Evolutionary conservation across 2,329 filamentous ascomycete species (phyloP).

Genomic region (Ampelomyces quisqualis): DNA sequence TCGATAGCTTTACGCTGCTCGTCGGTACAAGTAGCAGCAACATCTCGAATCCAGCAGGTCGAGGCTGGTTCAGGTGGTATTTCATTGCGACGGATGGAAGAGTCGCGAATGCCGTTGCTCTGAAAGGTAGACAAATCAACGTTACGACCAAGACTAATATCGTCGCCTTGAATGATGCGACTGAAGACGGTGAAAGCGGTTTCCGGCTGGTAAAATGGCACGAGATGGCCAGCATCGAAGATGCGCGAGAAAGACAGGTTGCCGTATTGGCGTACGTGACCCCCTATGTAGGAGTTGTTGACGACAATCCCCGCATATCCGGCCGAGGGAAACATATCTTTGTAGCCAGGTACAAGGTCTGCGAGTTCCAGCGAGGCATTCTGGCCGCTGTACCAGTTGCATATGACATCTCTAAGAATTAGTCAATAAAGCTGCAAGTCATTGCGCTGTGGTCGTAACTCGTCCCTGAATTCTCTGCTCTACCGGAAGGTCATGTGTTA

Average conservation of each 20-base stretch:
- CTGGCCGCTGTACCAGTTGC: conserved; percentile 71
- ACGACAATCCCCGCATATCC: conserved; percentile 73
- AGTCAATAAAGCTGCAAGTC: neutral
- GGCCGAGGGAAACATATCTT: conserved; percentile 59
- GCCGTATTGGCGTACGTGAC: conserved; percentile 71
- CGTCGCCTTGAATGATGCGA: conserved; percentile 51
- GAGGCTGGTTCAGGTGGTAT: conserved; percentile 52
- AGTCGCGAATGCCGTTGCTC: conserved; percentile 59
- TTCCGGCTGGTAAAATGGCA: conserved; percentile 48
- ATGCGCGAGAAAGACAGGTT: conserved; percentile 59
- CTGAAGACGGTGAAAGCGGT: conserved; percentile 56
- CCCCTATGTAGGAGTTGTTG: conserved; percentile 66
- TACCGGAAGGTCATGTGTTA: neutral
- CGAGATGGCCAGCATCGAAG: conserved; percentile 55
- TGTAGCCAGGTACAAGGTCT: conserved; percentile 46
- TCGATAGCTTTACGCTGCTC: conserved; percentile 53
- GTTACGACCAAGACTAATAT: conserved; percentile 51
- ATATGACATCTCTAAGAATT: conserved; percentile 49
- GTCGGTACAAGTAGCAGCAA: conserved; percentile 52
- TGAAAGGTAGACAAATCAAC: conserved; percentile 56
- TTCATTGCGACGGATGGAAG: conserved; percentile 56
- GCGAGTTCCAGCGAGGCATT: conserved; percentile 63
- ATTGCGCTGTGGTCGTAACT: neutral
- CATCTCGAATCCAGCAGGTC: conserved; percentile 62
- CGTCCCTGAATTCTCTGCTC: neutral